A percentile compares a stretch with the other conserved stretches of the same genome.
Evolutionary conservation across 257 asterid genomes (phyloP).

Genomic region (Salvia hispanica): DNA sequence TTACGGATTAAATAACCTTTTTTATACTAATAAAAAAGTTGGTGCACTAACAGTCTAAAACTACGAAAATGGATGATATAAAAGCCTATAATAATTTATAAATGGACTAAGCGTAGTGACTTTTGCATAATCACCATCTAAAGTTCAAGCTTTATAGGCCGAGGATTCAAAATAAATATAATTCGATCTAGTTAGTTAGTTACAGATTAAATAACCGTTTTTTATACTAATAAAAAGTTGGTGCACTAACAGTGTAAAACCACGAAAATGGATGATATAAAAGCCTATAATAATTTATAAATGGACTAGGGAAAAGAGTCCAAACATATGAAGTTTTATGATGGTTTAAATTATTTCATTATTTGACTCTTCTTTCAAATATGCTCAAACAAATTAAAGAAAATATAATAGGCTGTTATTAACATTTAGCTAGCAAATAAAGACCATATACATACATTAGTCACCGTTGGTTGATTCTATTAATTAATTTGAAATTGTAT

Average conservation of each 20-base stretch:
- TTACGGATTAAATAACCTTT: too few relatives aligned
- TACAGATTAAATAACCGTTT: too few relatives aligned
- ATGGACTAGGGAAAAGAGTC: neutral
- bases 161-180: neutral
- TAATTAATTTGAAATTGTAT: neutral
- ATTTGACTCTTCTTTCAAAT: neutral
- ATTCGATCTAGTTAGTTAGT: neutral
- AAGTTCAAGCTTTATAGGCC: conserved; percentile 8
- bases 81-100: neutral
- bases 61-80: neutral
- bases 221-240: too few relatives aligned
- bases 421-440: too few relatives aligned
- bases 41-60: neutral
- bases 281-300: neutral
- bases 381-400: too few relatives aligned
- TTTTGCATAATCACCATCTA: conserved; percentile 9
- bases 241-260: neutral
- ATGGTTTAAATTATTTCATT: neutral
- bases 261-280: neutral
- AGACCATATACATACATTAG: too few relatives aligned
- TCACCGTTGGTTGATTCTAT: too few relatives aligned
- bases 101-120: neutral
- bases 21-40: too few relatives aligned
- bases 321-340: conserved; percentile 2
- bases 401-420: too few relatives aligned